phyloP scores from a whole-genome alignment of 495 filamentous ascomycete genomes.

The Penicillium atrosanguineum region DNA sequence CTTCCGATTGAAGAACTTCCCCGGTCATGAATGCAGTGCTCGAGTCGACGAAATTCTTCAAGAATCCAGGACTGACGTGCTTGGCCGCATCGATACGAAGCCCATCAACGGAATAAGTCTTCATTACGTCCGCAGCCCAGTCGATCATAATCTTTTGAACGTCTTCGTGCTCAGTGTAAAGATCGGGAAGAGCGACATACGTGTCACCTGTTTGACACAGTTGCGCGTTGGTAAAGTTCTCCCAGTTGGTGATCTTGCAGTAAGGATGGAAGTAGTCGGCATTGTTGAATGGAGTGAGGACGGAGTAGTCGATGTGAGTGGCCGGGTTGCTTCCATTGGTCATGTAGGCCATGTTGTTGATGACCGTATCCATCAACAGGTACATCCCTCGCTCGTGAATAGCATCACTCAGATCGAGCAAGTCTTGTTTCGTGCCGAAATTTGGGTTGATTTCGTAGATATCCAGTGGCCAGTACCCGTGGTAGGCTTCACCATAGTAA shows the following conservation, averaged over 20 bases:
- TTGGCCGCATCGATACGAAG: conserved; percentile 75
- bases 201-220: conserved; percentile 62
- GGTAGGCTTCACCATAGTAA: conserved; percentile 60
- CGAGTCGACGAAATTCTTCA: conserved; percentile 52
- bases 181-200: conserved; percentile 60
- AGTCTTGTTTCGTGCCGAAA: conserved; percentile 63
- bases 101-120: conserved; percentile 72
- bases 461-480: conserved; percentile 74
- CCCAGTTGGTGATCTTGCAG: conserved; percentile 64
- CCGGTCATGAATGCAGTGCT: conserved; percentile 63
- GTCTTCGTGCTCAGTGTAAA: conserved; percentile 60
- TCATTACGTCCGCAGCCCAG: conserved; percentile 63
- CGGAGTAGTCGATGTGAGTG: conserved; percentile 56
- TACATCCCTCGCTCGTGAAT: conserved; percentile 63
- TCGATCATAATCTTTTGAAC: conserved; percentile 54
- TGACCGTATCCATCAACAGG: conserved; percentile 75
- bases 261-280: conserved; percentile 60
- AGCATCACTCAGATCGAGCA: conserved; percentile 58
- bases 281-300: conserved; percentile 64
- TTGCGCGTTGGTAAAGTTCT: conserved; percentile 47
- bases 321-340: conserved; percentile 52
- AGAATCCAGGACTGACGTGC: conserved; percentile 67
- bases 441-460: conserved; percentile 63
- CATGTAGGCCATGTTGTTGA: conserved; percentile 67
- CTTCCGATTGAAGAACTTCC: conserved; percentile 60